Evolutionary conservation across 2,329 filamentous ascomycete genomes (phyloP).

Genomic region (Ceratocystis smalleyi): DNA sequence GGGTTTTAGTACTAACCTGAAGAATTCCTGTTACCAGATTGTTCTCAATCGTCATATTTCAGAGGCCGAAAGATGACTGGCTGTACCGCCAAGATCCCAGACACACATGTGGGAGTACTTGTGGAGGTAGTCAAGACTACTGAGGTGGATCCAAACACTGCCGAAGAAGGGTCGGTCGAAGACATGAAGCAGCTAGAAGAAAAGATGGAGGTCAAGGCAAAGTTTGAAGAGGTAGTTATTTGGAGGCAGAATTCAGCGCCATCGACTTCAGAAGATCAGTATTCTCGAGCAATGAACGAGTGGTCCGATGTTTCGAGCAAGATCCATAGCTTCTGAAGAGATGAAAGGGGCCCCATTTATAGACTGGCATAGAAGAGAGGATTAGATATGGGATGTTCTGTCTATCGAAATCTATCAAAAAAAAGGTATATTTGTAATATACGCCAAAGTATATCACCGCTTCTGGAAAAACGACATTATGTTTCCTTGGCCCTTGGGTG

Average conservation of each 20-base stretch:
- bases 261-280: constrained; percentile 44
- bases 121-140: constrained; percentile 31
- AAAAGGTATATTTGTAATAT: neutral
- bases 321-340: constrained; percentile 1
- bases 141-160: constrained; percentile 18
- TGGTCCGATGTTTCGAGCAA: constrained; percentile 61
- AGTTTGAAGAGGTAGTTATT: constrained; percentile 62
- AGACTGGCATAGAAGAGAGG: neutral
- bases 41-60: constrained; percentile 47
- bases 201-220: constrained; percentile 45
- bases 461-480: constrained; percentile 91
- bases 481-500: constrained; percentile 54
- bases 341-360: constrained; percentile 25
- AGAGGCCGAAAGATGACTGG: constrained; percentile 67
- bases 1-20: neutral
- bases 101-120: constrained; percentile 54
- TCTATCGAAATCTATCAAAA: neutral
- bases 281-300: constrained; percentile 60
- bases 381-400: neutral
- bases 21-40: constrained; percentile 27
- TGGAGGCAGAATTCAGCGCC: constrained; percentile 65
- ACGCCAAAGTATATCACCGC: constrained; percentile 34
- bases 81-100: constrained; percentile 48
- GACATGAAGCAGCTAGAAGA: constrained; percentile 34
- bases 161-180: constrained; percentile 23